Evolutionary conservation across 129 eudicot species (phyloP).

Genomic region (Helichrysum umbraculigerum): DNA sequence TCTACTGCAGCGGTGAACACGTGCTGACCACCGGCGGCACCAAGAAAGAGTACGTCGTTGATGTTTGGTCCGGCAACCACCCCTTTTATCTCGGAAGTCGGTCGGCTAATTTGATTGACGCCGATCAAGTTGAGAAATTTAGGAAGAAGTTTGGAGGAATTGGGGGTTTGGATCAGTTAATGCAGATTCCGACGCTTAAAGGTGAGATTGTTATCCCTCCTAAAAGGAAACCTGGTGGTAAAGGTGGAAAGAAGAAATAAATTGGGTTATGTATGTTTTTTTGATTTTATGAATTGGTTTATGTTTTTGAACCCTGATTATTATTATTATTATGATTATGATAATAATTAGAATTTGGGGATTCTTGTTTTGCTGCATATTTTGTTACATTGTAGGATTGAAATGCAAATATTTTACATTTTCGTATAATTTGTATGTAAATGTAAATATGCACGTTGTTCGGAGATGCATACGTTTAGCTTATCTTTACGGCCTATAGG

Average conservation of each 20-base stretch:
- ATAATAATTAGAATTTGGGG: not conserved
- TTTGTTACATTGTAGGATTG: not conserved
- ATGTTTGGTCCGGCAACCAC: slow-evolving; percentile 91
- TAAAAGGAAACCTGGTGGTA: slow-evolving; percentile 46
- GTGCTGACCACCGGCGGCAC: slow-evolving; percentile 82
- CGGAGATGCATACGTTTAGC: not conserved
- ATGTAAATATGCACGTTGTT: not conserved
- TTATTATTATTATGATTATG: slow-evolving; percentile 3
- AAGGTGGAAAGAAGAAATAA: slow-evolving; percentile 54
- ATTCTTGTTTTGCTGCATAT: not conserved
- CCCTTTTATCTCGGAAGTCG: slow-evolving; percentile 70
- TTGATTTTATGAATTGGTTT: not conserved
- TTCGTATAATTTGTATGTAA: not conserved
- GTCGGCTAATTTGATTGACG: slow-evolving; percentile 51
- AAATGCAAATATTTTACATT: not conserved
- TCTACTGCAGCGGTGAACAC: slow-evolving; percentile 75
- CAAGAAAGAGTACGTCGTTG: slow-evolving; percentile 71
- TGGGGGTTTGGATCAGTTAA: slow-evolving; percentile 38
- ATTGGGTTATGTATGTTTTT: not conserved
- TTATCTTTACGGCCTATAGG: too few species aligned
- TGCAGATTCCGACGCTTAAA: slow-evolving; percentile 73
- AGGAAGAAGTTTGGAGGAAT: slow-evolving; percentile 62
- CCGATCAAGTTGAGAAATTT: slow-evolving; percentile 75
- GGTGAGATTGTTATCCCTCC: slow-evolving; percentile 84
- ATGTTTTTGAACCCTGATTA: slow-evolving; percentile 6